Base-by-base conservation (phyloP, 371 early-diverging fungal species). In the Rhizopus sp. region DNA sequence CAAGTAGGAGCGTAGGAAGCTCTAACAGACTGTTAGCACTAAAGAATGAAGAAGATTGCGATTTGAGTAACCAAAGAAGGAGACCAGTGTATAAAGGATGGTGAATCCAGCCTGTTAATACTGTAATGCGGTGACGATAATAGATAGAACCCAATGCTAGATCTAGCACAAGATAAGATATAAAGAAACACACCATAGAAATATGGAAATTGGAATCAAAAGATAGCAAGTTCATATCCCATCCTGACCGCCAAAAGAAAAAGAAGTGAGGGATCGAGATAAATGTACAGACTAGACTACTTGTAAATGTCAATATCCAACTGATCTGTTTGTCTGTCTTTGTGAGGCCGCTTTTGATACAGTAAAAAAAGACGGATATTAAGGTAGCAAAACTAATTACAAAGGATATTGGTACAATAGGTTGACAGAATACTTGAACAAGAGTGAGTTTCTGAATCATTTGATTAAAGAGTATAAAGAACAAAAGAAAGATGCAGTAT, bases 61-160 rank as follows among this genome's bases (percentile, higher is more conserved):
- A 57, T n/a, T 51, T 49, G 2, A 79, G 42, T 15, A 70, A 54
- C 70, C 70, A 75, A 12, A 64, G 31, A 1, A 73, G 51, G 7
- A 71, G 57, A 34, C 51, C 41, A 8, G 64, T 63, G 41, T 84
- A 84, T 17, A 75, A 58, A 5, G 77, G 69, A 46, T 84, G 85
- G 57, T 84, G 85, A 7, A 78, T 58, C 75, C 81, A 82, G 0
- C 82, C 80, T 8, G 82, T 82, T 29, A 84, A 62, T 2, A 77
- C 52, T 9, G 78, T 78, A 31, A 82, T 69, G 23, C 76, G 66
- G 23, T 59, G 59, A n/a, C 72, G 62, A 48, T 84, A 84, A 15
- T 72, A 78, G 7, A 80, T 59, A 7, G 60, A 59, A 0, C 85
- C 85, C 32, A 82, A 23, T 0, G 64, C 32, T 17, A 82, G 53